Conservation (phyloP, 768 basidiomycete species). For the Russula vinacea region DNA sequence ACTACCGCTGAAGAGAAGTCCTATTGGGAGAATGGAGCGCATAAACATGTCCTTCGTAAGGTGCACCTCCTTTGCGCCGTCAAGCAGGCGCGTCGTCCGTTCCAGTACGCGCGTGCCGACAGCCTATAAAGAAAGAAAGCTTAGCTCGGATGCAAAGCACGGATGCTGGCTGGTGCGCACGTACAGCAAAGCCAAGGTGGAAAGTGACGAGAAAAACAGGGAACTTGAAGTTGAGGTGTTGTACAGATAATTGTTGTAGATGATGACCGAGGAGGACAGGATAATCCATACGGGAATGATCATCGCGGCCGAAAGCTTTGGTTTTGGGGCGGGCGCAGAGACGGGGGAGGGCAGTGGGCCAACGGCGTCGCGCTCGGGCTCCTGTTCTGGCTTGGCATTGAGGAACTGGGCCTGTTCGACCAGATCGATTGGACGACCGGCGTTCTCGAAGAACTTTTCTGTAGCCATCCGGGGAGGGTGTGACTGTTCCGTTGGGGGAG, state of each 20-base stretch:
- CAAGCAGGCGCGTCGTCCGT: conserved; percentile 76
- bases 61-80: conserved; percentile 73
- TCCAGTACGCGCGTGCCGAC: conserved; percentile 84
- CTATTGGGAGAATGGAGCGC: conserved; percentile 88
- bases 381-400: conserved; percentile 29
- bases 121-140: conserved; percentile 41
- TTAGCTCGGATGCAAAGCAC: not conserved
- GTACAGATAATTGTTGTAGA: conserved; percentile 93
- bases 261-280: conserved; percentile 85
- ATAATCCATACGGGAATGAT: conserved; percentile 94
- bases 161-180: conserved; percentile 34
- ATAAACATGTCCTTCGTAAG: conserved; percentile 78
- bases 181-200: conserved; percentile 67
- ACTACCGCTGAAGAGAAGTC: conserved; percentile 87
- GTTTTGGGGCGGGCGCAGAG: conserved; percentile 45
- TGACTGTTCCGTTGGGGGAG: not conserved
- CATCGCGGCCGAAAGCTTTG: conserved; percentile 58
- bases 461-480: conserved; percentile 3
- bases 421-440: conserved; percentile 7
- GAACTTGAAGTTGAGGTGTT: conserved; percentile 80
- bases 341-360: conserved; percentile 56
- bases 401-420: conserved; percentile 17
- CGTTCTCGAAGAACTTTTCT: conserved; percentile 26
- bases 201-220: conserved; percentile 93
- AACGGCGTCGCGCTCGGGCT: not conserved